These are phyloP conservation scores for Hypoxylon sp. DNA, from an alignment of 2,329 filamentous ascomycete genomes.

Conservation along the genomic window DNA sequence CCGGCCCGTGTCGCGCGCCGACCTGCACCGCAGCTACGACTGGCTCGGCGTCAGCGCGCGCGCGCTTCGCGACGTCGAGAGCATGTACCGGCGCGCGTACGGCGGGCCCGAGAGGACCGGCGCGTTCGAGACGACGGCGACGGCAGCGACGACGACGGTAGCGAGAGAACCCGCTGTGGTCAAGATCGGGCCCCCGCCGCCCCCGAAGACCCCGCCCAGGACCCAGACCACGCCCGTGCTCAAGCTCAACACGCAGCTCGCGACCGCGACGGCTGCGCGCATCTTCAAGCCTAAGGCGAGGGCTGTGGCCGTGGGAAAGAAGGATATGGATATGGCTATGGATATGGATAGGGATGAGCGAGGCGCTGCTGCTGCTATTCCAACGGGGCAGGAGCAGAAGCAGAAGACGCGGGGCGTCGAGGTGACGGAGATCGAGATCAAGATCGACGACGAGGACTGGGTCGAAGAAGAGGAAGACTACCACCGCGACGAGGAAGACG, in stretches of 20 bases:
- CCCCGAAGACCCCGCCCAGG: conserved; percentile 28
- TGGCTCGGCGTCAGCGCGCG: conserved; percentile 61
- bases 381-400: neutral
- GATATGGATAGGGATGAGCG: neutral
- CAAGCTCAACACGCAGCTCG: conserved; percentile 41
- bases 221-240: conserved; percentile 38
- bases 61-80: conserved; percentile 62
- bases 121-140: conserved; percentile 53
- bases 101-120: conserved; percentile 56
- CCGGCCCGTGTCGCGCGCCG: conserved; percentile 56
- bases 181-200: conserved; percentile 29
- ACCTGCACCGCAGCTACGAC: conserved; percentile 63
- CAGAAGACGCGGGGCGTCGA: neutral
- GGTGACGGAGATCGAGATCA: conserved; percentile 13
- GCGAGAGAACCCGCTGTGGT: conserved; percentile 28
- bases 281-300: conserved; percentile 37
- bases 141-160: conserved; percentile 44
- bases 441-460: conserved; percentile 3
- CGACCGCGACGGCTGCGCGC: conserved; percentile 30
- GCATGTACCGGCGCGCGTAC: conserved; percentile 65
- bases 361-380: neutral
- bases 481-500: conserved; percentile 47
- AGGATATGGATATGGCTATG: neutral
- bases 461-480: conserved; percentile 2
- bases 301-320: conserved; percentile 5